These are phyloP conservation scores for Typha latifolia DNA, from an alignment of 176 grass and related monocot genomes.

Conservation along the genomic window DNA sequence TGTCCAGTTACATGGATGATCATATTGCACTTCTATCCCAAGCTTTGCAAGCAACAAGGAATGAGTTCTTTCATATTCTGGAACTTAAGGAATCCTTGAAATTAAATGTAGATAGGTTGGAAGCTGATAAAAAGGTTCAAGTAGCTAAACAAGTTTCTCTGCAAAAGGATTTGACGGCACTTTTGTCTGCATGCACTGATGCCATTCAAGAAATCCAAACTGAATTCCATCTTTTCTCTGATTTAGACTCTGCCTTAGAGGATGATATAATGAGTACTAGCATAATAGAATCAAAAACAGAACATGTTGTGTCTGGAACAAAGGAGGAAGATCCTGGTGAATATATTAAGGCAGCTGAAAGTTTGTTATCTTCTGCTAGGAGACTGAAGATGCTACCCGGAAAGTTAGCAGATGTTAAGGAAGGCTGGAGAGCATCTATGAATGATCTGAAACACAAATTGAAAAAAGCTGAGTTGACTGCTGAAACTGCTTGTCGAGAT, in stretches of 20 bases:
- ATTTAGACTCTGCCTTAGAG: conserved; percentile 31
- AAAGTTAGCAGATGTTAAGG: conserved; percentile 29
- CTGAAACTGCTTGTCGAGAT: conserved; percentile 53
- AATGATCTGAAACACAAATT: conserved; percentile 47
- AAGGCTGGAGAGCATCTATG: conserved; percentile 24
- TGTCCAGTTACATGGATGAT: conserved; percentile 50
- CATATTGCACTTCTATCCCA: conserved; percentile 39
- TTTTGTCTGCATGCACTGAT: conserved; percentile 55
- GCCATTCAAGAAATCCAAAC: conserved; percentile 40
- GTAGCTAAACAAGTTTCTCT: conserved; percentile 53
- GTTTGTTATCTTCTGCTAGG: conserved; percentile 32
- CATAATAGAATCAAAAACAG: conserved; percentile 17
- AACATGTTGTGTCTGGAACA: conserved; percentile 23
- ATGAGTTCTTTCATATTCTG: conserved; percentile 51
- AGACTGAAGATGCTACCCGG: conserved; percentile 31
- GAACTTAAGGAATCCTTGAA: conserved; percentile 49
- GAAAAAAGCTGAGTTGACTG: conserved; percentile 48
- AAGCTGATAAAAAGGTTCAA: conserved; percentile 37
- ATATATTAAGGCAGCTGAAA: conserved; percentile 34
- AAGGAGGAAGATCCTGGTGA: conserved; percentile 29
- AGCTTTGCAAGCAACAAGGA: conserved; percentile 43
- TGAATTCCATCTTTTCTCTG: conserved; percentile 28
- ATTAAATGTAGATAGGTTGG: conserved; percentile 51
- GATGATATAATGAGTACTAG: conserved; percentile 25
- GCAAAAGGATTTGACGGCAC: conserved; percentile 35